Evolutionary conservation across 2,329 filamentous ascomycete species (phyloP), one percentile per base, ranked within the genome.

Genomic region (Leptosphaerulina australis): DNA sequence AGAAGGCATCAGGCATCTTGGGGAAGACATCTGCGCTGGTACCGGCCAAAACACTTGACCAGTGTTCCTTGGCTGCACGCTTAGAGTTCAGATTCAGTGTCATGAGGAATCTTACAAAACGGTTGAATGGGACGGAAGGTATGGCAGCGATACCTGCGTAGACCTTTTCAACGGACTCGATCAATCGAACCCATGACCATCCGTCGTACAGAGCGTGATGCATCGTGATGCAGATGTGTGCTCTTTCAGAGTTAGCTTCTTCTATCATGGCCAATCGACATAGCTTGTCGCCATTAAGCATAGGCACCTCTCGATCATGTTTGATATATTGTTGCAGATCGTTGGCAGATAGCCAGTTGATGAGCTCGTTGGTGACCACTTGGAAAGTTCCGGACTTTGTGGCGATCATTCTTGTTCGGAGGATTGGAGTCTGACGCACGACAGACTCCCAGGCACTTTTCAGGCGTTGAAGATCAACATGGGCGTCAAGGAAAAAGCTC

Each of bases 171-270:
- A 34, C 7, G 8, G 6, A 12, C 30, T 34, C 14, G 5, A 34
- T 17, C 30, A 34, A 71, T 60, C 28, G 67, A 47, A 11, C 62
- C 52, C 26, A 69, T 63, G 26, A 62, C 69, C 69, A 72, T 7
- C 73, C 75, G 46, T 77, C 75, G 29, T 76, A 77, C 2, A 75
- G 57, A 0, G 69, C 63, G 49, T 77, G 75, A 36, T 77, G 74
- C 10, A 29, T 29, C 26, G 26, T 29, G 26, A 29, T 29, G 10
- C 26, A 5, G 26, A 29, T 25, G 24, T 25, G 24, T 25, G 24
- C 24, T 25, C 24, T 25, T 25, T 11, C 24, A 25, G 24, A 25
- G 24, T 11, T 11, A 6, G 24, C 24, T 25, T 25, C 24, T 25
- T 5, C 24, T 6, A 25, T 25, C 24, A 25, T 25, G 24, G 24